phyloP scores from a whole-genome alignment of 1,284 basidiomycete species.

The Pulchroboletus neoregius region DNA sequence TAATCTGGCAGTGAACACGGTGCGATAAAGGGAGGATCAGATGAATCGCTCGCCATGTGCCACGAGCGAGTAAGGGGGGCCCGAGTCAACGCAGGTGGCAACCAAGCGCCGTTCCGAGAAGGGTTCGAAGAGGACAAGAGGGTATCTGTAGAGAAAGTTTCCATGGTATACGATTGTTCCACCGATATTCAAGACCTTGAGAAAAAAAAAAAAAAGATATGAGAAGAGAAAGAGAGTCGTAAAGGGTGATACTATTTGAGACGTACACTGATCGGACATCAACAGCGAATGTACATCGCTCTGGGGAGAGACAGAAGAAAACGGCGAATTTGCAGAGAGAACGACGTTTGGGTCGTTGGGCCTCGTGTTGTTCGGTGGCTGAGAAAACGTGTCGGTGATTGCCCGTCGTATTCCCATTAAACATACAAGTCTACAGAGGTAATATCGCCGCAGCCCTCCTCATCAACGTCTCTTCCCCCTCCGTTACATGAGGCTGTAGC shows the following conservation, averaged over 20 bases:
- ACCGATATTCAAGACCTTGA: constrained; percentile 34
- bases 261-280: constrained; percentile 25
- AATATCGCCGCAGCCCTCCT: background rate
- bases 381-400: constrained; percentile 37
- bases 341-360: constrained; percentile 11
- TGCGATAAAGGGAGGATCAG: constrained; percentile 25
- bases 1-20: constrained; percentile 11
- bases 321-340: background rate
- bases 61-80: constrained; percentile 18
- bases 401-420: constrained; percentile 27
- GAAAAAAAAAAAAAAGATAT: constrained; percentile 5
- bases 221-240: background rate
- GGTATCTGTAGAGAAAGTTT: constrained; percentile 29
- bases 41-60: constrained; percentile 19
- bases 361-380: constrained; percentile 34
- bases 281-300: constrained; percentile 24
- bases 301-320: constrained; percentile 14
- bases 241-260: background rate
- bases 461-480: constrained; percentile 51
- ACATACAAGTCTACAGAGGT: background rate
- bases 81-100: constrained; percentile 16
- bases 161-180: constrained; percentile 34
- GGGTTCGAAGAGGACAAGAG: constrained; percentile 18
- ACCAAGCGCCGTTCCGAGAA: constrained; percentile 9
- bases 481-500: constrained; percentile 54